A percentile compares a stretch with the other conserved stretches of the same genome.
Evolutionary conservation across 768 basidiomycete species (phyloP).

Genomic region (Phanerodontia chrysosporium): DNA sequence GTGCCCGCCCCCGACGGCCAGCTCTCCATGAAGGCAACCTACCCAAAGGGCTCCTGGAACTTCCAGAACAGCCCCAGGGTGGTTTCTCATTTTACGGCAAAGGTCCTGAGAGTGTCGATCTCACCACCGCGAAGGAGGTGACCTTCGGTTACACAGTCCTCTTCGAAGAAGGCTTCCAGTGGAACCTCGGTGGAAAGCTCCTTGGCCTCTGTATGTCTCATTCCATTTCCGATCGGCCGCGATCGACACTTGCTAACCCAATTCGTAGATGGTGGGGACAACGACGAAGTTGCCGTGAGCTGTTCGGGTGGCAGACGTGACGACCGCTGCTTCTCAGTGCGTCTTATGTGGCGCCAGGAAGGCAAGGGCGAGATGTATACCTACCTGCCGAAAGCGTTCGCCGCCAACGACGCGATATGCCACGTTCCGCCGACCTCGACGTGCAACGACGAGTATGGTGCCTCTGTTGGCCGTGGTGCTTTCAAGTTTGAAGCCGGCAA

Average conservation of each 20-base stretch:
- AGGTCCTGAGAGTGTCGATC: slow-evolving; percentile 45
- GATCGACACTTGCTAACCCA: not conserved
- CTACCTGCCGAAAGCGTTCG: slow-evolving; percentile 51
- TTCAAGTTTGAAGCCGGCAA: slow-evolving; percentile 31
- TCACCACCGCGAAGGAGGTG: slow-evolving; percentile 56
- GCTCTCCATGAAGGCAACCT: slow-evolving; percentile 47
- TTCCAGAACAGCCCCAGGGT: slow-evolving; percentile 44
- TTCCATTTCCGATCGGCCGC: not conserved
- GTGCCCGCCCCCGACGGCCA: slow-evolving; percentile 47
- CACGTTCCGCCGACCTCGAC: slow-evolving; percentile 41
- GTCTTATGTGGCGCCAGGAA: slow-evolving; percentile 64
- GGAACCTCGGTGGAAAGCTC: slow-evolving; percentile 61
- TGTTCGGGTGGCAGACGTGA: slow-evolving; percentile 66
- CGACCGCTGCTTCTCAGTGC: slow-evolving; percentile 54
- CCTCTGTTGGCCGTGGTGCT: slow-evolving; percentile 62
- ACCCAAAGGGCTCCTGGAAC: slow-evolving; percentile 52
- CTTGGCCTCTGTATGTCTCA: slow-evolving; percentile 55
- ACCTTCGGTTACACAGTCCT: slow-evolving; percentile 55
- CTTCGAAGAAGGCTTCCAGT: slow-evolving; percentile 56
- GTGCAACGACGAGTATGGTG: slow-evolving; percentile 59
- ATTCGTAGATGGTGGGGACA: slow-evolving; percentile 45
- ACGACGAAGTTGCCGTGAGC: slow-evolving; percentile 38
- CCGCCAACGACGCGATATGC: slow-evolving; percentile 46
- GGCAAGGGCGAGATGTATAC: slow-evolving; percentile 68
- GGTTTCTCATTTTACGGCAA: slow-evolving; percentile 66